Evolutionary conservation across 1,284 basidiomycete species (phyloP).

Genomic region (Fomitopsis palustris): DNA sequence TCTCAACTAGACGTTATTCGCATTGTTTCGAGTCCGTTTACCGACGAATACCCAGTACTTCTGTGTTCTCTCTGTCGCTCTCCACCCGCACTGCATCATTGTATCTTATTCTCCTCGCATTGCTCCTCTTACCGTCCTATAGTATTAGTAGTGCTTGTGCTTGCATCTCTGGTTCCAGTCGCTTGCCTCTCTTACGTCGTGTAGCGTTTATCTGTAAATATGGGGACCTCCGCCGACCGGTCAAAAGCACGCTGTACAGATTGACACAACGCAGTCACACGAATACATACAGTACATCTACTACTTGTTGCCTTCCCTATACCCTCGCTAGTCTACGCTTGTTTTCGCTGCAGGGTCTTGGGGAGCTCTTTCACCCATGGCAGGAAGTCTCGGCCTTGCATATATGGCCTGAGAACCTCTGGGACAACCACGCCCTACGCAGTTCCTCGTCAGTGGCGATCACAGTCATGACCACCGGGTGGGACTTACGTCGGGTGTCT

Average conservation of each 20-base stretch:
- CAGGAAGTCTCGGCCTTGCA: conserved; percentile 93
- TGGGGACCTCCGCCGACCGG: neutral
- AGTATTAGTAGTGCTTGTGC: conserved; percentile 2
- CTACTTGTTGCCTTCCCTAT: neutral
- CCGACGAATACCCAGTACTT: conserved; percentile 17
- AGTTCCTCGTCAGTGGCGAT: neutral
- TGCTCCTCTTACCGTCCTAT: conserved; percentile 7
- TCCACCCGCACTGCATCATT: conserved; percentile 11
- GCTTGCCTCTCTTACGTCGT: neutral
- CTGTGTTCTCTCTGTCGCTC: conserved; percentile 4
- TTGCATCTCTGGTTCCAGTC: neutral
- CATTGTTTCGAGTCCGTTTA: neutral
- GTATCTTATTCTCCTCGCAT: conserved; percentile 28
- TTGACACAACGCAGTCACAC: neutral
- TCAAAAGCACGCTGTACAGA: conserved; percentile 5
- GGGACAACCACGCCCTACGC: conserved; percentile 84
- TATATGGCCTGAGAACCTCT: conserved; percentile 87
- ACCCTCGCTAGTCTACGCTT: conserved; percentile 34
- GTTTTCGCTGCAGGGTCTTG: conserved; percentile 75
- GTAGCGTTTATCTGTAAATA: conserved; percentile 9
- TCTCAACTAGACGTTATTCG: conserved; percentile 62
- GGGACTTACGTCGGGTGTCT: conserved; percentile 81
- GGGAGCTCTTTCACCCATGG: conserved; percentile 86
- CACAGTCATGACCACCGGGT: neutral
- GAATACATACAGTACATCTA: conserved; percentile 2